These are phyloP conservation scores for Neurospora africana DNA, from an alignment of 495 filamentous ascomycete species.

Conservation along the genomic window DNA sequence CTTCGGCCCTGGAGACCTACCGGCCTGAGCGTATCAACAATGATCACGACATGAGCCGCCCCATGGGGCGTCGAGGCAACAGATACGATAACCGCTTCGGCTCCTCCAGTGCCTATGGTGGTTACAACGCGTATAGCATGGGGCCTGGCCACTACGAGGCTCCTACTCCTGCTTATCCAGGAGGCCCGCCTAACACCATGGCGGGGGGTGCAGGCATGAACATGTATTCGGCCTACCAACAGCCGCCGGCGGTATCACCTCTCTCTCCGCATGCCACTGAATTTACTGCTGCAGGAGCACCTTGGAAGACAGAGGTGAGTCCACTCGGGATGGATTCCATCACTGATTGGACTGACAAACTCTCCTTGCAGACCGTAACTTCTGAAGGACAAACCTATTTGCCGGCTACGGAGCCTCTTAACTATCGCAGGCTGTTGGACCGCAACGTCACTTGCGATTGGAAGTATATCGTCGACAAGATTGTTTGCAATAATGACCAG, in stretches of 20 bases:
- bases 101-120: conserved; percentile 12
- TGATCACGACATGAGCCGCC: conserved; percentile 35
- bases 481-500: conserved; percentile 97
- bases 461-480: conserved; percentile 99
- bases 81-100: conserved; percentile 36
- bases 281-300: conserved; percentile 46
- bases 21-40: conserved; percentile 34
- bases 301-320: conserved; percentile 46
- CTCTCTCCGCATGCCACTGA: conserved; percentile 80
- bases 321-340: background rate
- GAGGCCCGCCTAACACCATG: conserved; percentile 19
- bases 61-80: conserved; percentile 23
- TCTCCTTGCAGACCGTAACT: conserved; percentile 27
- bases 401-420: conserved; percentile 77
- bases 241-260: conserved; percentile 63
- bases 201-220: conserved; percentile 29
- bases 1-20: conserved; percentile 24
- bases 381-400: conserved; percentile 66
- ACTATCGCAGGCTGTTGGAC: conserved; percentile 90
- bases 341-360: conserved; percentile 6
- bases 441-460: conserved; percentile 96
- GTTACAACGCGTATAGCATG: conserved; percentile 19
- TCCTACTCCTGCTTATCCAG: conserved; percentile 12
- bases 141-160: conserved; percentile 26
- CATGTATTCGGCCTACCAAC: conserved; percentile 52